These are phyloP conservation scores for Xerocomus minutiporus DNA, from an alignment of 1,284 basidiomycete genomes.

Conservation along the genomic window DNA sequence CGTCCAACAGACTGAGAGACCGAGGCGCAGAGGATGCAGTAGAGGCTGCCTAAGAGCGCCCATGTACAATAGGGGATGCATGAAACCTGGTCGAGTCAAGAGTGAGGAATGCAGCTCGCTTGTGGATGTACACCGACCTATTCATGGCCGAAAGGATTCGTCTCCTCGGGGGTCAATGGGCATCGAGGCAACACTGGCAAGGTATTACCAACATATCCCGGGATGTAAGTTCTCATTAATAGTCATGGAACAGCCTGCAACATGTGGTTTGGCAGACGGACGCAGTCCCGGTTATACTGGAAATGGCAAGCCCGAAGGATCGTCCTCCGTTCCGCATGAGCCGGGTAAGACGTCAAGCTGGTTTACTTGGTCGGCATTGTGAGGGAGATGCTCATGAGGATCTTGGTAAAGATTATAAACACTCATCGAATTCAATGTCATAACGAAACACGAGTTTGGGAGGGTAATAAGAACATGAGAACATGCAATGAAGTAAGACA, in stretches of 20 bases:
- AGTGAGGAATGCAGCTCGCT: background rate
- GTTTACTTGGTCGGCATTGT: slow-evolving; percentile 6
- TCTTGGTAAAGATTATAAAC: slow-evolving; percentile 11
- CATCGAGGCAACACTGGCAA: background rate
- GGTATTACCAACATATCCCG: background rate
- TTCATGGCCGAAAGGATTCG: background rate
- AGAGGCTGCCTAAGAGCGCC: background rate
- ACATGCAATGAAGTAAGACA: slow-evolving; percentile 33
- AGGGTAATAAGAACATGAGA: slow-evolving; percentile 30
- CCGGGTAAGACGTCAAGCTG: background rate
- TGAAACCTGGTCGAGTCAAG: background rate
- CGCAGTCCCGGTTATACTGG: background rate
- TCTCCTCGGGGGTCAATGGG: background rate
- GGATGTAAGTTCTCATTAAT: background rate
- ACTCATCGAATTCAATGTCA: slow-evolving; percentile 21
- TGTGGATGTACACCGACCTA: background rate
- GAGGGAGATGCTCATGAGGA: background rate
- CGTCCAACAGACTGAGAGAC: background rate
- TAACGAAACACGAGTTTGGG: slow-evolving; percentile 12
- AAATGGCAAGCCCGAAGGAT: background rate
- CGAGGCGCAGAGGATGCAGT: background rate
- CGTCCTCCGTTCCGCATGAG: background rate
- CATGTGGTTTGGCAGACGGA: background rate
- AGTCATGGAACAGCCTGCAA: background rate
- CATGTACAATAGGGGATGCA: background rate